A percentile compares a stretch with the other conserved stretches of the same genome.
Conservation (phyloP, 768 basidiomycete genomes). For the Tephrocybe sp. region DNA sequence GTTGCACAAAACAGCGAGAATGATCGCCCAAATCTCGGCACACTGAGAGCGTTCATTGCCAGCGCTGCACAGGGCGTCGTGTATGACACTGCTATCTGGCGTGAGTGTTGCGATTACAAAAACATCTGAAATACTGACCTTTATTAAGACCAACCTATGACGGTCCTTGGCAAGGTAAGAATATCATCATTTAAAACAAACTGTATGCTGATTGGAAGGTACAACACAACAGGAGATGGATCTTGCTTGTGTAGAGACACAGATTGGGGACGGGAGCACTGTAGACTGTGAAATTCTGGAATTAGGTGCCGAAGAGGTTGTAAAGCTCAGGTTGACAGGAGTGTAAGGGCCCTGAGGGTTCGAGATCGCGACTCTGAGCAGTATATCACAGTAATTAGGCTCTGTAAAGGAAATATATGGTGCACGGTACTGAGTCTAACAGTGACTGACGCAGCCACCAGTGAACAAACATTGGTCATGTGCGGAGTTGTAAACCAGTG, state of each 20-base stretch:
- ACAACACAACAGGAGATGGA: constrained; percentile 59
- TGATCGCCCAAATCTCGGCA: constrained; percentile 75
- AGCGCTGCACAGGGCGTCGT: constrained; percentile 81
- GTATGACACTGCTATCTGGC: constrained; percentile 86
- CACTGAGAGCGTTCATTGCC: constrained; percentile 81
- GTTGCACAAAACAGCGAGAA: constrained; percentile 80
- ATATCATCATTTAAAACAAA: constrained; percentile 7
- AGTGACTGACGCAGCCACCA: background rate
- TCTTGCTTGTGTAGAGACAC: constrained; percentile 90
- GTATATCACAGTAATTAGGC: too few relatives aligned
- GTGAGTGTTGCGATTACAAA: constrained; percentile 49
- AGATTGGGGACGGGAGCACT: constrained; percentile 76
- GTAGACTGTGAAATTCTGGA: constrained; percentile 88
- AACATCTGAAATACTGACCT: constrained; percentile 9
- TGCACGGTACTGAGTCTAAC: background rate
- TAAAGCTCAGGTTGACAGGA: constrained; percentile 33
- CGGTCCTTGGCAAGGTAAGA: constrained; percentile 70
- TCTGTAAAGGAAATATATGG: too few relatives aligned
- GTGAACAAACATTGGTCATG: constrained; percentile 31
- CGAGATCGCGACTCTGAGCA: background rate
- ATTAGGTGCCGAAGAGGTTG: constrained; percentile 28
- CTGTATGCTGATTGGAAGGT: constrained; percentile 1
- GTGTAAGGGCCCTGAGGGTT: background rate
- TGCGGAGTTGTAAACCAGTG: constrained; percentile 43
- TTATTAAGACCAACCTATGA: constrained; percentile 86